Base-by-base conservation (phyloP, 208 protist species). In the Phytomonas francai region DNA sequence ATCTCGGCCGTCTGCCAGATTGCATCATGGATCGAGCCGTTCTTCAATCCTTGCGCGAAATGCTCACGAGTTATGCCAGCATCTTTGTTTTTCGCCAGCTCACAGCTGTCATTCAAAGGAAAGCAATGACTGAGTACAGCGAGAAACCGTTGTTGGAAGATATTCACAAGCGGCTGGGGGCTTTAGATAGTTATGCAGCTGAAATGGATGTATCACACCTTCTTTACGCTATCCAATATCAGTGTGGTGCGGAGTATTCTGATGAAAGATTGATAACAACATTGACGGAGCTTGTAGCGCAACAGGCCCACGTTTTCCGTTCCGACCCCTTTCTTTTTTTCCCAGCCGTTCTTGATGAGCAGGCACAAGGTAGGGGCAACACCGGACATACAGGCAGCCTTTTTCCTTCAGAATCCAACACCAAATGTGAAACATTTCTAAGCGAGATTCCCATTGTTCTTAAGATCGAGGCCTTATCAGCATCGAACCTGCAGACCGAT, bases 151-250 rank as follows among this genome's bases (percentile, higher is more conserved):
- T 54, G 6, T 54, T 54, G 16, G 19, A 16, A 19, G 45, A 54
- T 25, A 54, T 54, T 54, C 45, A 54, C 22, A 54, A 25, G 19
- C 19, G 45, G 45, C 22, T 54, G 19, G 45, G 1, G 45, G 45
- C 73, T 34, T 58, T 85, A 19, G 73, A 76, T 51, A 83, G 73
- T 56, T 94, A 89, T 72, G 59, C 71, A 28, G 76, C 72, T 22
- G 86, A 92, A 68, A 72, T 86, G 5, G 89, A 94, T 61, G 75
- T 87, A 22, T 85, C 89, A 3, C 79, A 85, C 62, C 80, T 94
- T 14, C 74, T 91, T 27, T 74, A 80, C 29, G 65, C 85, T 11
- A 68, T 81, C 64, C 74, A 70, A 59, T 68, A 65, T 65, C 77
- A 70, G 33, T 80, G 65, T 33, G 51, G 51, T 14, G 57, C 1